Conservation (phyloP, 495 filamentous ascomycete genomes). For the Penicillium canescens region DNA sequence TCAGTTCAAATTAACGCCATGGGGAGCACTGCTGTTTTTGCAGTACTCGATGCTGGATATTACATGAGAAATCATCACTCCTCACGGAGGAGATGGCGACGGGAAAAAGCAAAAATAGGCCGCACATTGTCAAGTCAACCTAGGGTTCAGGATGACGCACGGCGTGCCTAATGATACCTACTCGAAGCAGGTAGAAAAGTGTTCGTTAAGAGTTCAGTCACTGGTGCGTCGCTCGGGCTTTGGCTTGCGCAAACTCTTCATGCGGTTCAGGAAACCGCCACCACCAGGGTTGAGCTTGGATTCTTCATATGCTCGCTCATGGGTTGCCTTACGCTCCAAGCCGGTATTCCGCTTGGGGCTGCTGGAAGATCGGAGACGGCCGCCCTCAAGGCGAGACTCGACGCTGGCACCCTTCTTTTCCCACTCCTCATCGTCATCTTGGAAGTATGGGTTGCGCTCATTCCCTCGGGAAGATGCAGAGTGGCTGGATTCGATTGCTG, state of each 20-base stretch:
- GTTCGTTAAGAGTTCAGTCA: conserved; percentile 17
- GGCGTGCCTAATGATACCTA: conserved; percentile 2
- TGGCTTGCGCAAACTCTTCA: conserved; percentile 78
- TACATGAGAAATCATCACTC: conserved; percentile 28
- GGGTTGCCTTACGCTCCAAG: conserved; percentile 69
- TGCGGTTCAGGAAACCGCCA: conserved; percentile 75
- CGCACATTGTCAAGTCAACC: background rate
- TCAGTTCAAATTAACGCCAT: conserved; percentile 23
- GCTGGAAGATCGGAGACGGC: conserved; percentile 53
- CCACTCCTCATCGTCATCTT: conserved; percentile 74
- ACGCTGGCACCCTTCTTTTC: conserved; percentile 68
- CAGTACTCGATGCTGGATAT: conserved; percentile 30
- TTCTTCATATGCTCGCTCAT: conserved; percentile 56
- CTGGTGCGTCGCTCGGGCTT: conserved; percentile 46
- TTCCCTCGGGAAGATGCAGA: conserved; percentile 34
- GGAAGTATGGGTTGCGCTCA: conserved; percentile 84
- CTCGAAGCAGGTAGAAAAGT: background rate
- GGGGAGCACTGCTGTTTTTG: conserved; percentile 15
- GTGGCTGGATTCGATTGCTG: conserved; percentile 30
- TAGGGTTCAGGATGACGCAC: background rate
- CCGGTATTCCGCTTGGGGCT: conserved; percentile 56
- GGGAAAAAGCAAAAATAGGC: background rate
- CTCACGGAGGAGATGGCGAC: conserved; percentile 8
- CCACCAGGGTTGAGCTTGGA: conserved; percentile 46
- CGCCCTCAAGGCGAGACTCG: conserved; percentile 45